A percentile compares a stretch with the other conserved stretches of the same genome.
Evolutionary conservation across 495 filamentous ascomycete genomes (phyloP).

Genomic region (Hypoxylon cercidicola): DNA sequence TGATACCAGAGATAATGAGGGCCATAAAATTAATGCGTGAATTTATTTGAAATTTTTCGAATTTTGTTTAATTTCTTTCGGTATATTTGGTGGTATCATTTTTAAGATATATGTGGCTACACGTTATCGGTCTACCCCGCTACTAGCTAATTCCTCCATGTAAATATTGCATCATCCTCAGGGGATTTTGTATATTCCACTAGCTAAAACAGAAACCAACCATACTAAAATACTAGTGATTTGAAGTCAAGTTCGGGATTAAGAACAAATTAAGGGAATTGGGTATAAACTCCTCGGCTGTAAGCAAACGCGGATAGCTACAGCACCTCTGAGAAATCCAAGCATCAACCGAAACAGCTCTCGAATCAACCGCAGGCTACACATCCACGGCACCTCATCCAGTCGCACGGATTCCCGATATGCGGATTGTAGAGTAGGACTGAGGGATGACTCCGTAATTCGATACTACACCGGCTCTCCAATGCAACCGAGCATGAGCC

Average conservation of each 20-base stretch:
- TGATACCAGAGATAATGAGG: too few species aligned
- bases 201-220: conserved; percentile 1
- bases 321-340: conserved; percentile 4
- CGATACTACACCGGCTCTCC: conserved; percentile 46
- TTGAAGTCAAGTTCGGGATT: conserved; percentile 1
- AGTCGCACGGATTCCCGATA: conserved; percentile 5
- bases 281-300: conserved; percentile 1
- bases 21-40: too few species aligned
- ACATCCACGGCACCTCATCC: conserved; percentile 6
- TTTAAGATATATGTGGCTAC: too few species aligned
- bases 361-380: not conserved
- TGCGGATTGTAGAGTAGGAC: not conserved
- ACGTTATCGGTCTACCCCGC: not conserved
- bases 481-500: conserved; percentile 68
- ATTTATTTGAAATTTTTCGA: too few species aligned
- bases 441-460: not conserved
- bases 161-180: conserved; percentile 29
- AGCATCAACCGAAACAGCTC: not conserved
- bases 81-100: too few species aligned
- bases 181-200: conserved; percentile 19
- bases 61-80: too few species aligned
- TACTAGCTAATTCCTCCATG: not conserved
- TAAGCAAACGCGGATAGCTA: not conserved
- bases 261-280: conserved; percentile 1
- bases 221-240: not conserved